A percentile compares a stretch with the other conserved stretches of the same genome.
Conservation (phyloP, 2,329 filamentous ascomycete species). For the Shiraia sp. region DNA sequence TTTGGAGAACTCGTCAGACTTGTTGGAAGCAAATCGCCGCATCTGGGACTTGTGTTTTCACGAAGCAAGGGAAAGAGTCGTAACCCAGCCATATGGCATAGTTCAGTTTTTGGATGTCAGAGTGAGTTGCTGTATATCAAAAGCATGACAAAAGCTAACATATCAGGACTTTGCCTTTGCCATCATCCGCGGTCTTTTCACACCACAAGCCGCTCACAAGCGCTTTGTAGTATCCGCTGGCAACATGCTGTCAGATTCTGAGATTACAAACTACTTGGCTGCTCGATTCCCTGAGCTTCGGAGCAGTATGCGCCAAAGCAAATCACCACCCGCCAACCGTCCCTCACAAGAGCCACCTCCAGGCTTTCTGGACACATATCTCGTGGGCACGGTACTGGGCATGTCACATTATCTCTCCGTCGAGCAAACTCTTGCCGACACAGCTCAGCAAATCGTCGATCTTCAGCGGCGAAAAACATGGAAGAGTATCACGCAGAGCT, state of each 20-base stretch:
- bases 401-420: conserved; percentile 21
- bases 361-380: conserved; percentile 24
- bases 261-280: conserved; percentile 26
- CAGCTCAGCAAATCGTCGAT: conserved; percentile 29
- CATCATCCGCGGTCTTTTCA: conserved; percentile 25
- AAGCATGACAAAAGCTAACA: conserved; percentile 9
- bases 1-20: conserved; percentile 26
- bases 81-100: conserved; percentile 28
- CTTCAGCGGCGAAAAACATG: conserved; percentile 28
- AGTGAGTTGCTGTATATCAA: conserved; percentile 19
- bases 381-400: conserved; percentile 25
- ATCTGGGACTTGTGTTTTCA: conserved; percentile 34
- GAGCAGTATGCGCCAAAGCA: conserved; percentile 16
- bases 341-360: conserved; percentile 11
- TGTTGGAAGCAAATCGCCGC: conserved; percentile 29
- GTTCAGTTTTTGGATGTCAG: conserved; percentile 33
- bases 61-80: conserved; percentile 14
- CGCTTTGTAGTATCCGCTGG: conserved; percentile 32
- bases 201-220: conserved; percentile 26
- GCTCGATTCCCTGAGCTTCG: conserved; percentile 28
- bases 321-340: conserved; percentile 14
- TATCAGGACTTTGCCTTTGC: conserved; percentile 32
- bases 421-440: conserved; percentile 29
- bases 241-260: conserved; percentile 21
- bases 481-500: conserved; percentile 27